Base-by-base conservation (phyloP, 768 basidiomycete species). In the Tephrocybe sp. region DNA sequence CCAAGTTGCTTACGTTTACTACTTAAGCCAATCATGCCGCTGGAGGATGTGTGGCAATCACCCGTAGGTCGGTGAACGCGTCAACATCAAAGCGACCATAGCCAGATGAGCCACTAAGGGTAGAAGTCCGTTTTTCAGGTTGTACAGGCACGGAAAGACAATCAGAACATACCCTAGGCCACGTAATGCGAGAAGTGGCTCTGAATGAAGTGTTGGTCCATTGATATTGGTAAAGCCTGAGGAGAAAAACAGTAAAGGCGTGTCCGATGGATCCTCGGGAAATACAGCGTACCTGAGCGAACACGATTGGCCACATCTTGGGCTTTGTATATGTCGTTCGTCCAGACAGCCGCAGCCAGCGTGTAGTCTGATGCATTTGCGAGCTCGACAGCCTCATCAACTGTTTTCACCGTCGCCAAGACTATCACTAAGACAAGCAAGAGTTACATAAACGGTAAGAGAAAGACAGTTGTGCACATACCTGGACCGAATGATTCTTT, bases 401-500 rank as follows among this genome's bases (percentile, higher is more conserved):
- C 60, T 0, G 72, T 76, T 19, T 80, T 75, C 14, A 71, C 75
- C 1, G 70, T 63, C 1, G 72, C 68, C 43, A 84, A 65, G 9
- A 67, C 69, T 5, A 79, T 62, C 0, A 82, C 77, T 74, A 32
- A 38, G 4, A 26, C 4, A 31, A 14, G 19, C 7, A 6, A 5
- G 14, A 2, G 34, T 2, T n/a, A 19, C 4, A 7, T 14, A 34
- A 2, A 4, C 32, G 5, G 32, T 4, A 49, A 39, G 19, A 4
- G 12, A 33, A 41, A 19, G 10, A 33, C n/a, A n/a, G n/a, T n/a
- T 14, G 34, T 13, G 9, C 19, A 39, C 60, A 16, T 34, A 78
- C 80, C 78, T 44, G 80, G 84, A 0, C 82, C 83, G 62, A 87
- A 87, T 1, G 77, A 75, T 64, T 88, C 86, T 26, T 72, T 60